Evolutionary conservation across 257 asterid genomes (phyloP).

Genomic region (Craterostigma plantagineum): DNA sequence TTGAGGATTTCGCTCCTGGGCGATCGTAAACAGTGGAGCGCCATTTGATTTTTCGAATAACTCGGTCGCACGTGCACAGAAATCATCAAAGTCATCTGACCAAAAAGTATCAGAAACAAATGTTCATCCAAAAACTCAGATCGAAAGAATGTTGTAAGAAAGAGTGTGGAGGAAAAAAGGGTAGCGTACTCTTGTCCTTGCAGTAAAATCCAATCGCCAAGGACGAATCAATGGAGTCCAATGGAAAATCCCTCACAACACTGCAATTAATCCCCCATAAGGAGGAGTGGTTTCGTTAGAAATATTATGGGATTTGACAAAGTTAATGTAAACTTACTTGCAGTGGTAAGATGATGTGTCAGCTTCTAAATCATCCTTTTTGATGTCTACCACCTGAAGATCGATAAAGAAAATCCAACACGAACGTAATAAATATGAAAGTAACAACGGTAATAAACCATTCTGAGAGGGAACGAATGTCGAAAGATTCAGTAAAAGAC

Average conservation of each 20-base stretch:
- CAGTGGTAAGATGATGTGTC: slow-evolving; percentile 73
- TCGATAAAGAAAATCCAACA: slow-evolving; percentile 4
- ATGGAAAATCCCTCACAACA: slow-evolving; percentile 53
- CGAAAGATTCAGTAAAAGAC: no score
- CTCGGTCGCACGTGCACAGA: slow-evolving; percentile 48
- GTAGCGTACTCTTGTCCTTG: slow-evolving; percentile 41
- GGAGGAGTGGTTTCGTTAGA: no score
- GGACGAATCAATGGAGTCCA: slow-evolving; percentile 85
- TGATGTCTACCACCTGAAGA: slow-evolving; percentile 66
- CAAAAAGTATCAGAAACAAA: slow-evolving; percentile 2
- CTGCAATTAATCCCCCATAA: slow-evolving; percentile 18
- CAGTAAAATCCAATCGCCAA: slow-evolving; percentile 87
- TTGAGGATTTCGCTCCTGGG: slow-evolving; percentile 31
- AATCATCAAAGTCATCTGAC: slow-evolving; percentile 84
- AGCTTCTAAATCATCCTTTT: slow-evolving; percentile 25
- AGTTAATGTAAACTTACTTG: slow-evolving; percentile 35
- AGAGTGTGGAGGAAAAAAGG: neutral
- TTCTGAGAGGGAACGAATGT: no score
- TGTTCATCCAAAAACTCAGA: slow-evolving; percentile 2
- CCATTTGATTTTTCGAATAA: slow-evolving; percentile 54
- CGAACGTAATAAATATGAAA: no score
- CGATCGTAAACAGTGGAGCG: slow-evolving; percentile 75
- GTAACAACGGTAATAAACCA: no score
- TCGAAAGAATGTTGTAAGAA: neutral
- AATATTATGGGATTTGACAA: neutral